These are phyloP conservation scores for Thuidium tamariscinum DNA, from an alignment of 225 moss, liverwort and hornwort genomes.

Conservation along the genomic window DNA sequence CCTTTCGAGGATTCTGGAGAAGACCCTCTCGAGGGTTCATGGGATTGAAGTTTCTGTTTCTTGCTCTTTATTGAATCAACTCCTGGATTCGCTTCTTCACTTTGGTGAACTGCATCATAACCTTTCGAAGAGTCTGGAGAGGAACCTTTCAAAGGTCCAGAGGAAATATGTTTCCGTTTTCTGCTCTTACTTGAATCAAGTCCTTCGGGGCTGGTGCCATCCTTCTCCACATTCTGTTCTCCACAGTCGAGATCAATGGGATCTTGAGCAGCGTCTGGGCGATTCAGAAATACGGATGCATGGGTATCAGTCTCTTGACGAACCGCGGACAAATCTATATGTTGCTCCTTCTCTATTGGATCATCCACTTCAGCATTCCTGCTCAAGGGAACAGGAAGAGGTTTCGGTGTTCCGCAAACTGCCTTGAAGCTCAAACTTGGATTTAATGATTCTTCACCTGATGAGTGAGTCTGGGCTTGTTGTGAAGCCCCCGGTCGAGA, in stretches of 20 bases:
- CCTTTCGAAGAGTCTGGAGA: not conserved
- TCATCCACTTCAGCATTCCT: not conserved
- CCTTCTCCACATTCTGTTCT: not conserved
- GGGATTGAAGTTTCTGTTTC: not conserved
- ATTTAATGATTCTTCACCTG: slow-evolving; percentile 17
- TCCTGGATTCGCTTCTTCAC: not conserved
- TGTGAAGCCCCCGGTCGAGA: not conserved
- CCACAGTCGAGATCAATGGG: slow-evolving; percentile 6
- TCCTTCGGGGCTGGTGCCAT: not conserved
- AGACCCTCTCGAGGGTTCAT: not conserved
- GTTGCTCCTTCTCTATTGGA: not conserved
- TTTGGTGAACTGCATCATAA: not conserved
- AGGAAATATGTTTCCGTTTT: not conserved
- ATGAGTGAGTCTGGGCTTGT: slow-evolving; percentile 11
- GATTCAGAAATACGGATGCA: not conserved
- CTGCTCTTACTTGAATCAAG: not conserved
- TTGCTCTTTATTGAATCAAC: not conserved
- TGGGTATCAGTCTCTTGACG: not conserved
- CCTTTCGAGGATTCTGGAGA: not conserved
- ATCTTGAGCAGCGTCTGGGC: not conserved
- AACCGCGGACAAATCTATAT: not conserved
- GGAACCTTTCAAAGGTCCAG: not conserved
- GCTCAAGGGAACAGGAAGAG: not conserved
- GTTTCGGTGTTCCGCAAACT: not conserved
- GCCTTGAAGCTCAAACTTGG: slow-evolving; percentile 35